Percentiles rank a stretch among this genome's conserved stretches.
Evolutionary conservation across 1,284 basidiomycete species (phyloP).

Genomic region (Apiotrichum mycotoxinovorans): DNA sequence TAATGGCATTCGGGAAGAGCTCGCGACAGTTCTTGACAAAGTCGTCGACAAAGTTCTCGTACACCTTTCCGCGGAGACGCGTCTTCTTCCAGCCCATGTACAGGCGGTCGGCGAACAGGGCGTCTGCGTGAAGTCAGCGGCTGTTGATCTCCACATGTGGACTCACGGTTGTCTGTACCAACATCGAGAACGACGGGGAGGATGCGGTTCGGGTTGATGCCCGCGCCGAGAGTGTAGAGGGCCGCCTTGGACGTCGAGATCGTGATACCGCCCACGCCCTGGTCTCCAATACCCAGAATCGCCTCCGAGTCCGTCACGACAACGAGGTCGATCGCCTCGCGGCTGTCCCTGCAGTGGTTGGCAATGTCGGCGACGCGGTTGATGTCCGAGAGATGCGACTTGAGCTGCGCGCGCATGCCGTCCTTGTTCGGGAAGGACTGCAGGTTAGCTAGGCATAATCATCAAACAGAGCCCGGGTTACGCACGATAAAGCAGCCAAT

Average conservation of each 20-base stretch:
- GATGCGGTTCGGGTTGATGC: constrained; percentile 67
- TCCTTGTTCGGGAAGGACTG: constrained; percentile 60
- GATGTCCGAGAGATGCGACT: constrained; percentile 47
- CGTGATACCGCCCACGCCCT: constrained; percentile 51
- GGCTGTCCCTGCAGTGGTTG: constrained; percentile 60
- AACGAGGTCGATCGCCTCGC: constrained; percentile 62
- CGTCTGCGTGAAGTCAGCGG: no score
- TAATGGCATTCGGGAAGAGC: constrained; percentile 50
- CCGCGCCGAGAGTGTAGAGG: constrained; percentile 76
- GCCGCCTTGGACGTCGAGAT: constrained; percentile 84
- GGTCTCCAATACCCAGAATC: constrained; percentile 66
- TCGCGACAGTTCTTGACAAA: constrained; percentile 52
- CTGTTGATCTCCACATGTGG: no score
- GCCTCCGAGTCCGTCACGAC: constrained; percentile 80
- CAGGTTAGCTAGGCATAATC: not conserved
- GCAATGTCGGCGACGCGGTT: constrained; percentile 62
- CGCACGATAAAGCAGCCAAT: constrained; percentile 23
- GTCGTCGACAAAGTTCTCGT: constrained; percentile 51
- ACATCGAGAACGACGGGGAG: constrained; percentile 69
- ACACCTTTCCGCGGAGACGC: constrained; percentile 50
- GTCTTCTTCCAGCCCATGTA: constrained; percentile 53
- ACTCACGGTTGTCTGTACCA: constrained; percentile 66
- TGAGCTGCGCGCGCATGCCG: constrained; percentile 59
- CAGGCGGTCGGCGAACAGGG: constrained; percentile 48
- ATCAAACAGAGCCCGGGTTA: not conserved